A percentile compares a stretch with the other conserved stretches of the same genome.
These are phyloP conservation scores for Trichoderma sp. DNA, from an alignment of 2,329 filamentous ascomycete genomes.

Conservation along the genomic window DNA sequence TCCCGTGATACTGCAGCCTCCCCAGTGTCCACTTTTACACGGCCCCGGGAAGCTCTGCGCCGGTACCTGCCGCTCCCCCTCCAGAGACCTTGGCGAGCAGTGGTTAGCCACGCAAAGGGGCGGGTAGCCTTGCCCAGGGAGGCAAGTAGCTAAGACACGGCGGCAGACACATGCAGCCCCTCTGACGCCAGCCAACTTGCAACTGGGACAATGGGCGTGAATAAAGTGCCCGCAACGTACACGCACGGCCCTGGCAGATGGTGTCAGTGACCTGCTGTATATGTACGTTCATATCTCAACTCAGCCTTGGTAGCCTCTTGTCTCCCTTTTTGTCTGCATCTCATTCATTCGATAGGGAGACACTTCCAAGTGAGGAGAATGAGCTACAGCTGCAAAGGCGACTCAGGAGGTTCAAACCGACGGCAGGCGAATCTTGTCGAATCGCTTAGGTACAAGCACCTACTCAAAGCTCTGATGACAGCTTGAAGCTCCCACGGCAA, in stretches of 20 bases:
- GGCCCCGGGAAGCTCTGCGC: slow-evolving; percentile 6
- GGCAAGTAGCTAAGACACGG: slow-evolving; percentile 3
- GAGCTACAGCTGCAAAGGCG: too few species aligned
- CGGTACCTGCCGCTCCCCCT: slow-evolving; percentile 25
- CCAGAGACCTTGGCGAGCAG: slow-evolving; percentile 3
- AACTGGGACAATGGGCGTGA: background rate
- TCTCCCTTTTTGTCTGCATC: too few species aligned
- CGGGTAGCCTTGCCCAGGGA: slow-evolving; percentile 19
- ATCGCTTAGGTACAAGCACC: too few species aligned
- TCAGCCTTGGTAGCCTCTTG: background rate
- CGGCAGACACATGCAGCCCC: slow-evolving; percentile 1
- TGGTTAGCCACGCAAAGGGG: background rate
- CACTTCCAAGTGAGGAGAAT: too few species aligned
- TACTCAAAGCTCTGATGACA: too few species aligned
- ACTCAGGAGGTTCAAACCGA: too few species aligned
- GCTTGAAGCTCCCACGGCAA: background rate
- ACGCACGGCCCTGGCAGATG: background rate
- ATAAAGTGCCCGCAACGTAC: background rate
- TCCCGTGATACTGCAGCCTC: slow-evolving; percentile 41
- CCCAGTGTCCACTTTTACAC: slow-evolving; percentile 35
- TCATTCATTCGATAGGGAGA: too few species aligned
- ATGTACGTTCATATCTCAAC: background rate
- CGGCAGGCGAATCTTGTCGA: too few species aligned
- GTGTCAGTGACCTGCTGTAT: background rate
- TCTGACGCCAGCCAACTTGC: background rate